Base-by-base conservation (phyloP, 441 rosid genomes). In the Adansonia grandidieri region DNA sequence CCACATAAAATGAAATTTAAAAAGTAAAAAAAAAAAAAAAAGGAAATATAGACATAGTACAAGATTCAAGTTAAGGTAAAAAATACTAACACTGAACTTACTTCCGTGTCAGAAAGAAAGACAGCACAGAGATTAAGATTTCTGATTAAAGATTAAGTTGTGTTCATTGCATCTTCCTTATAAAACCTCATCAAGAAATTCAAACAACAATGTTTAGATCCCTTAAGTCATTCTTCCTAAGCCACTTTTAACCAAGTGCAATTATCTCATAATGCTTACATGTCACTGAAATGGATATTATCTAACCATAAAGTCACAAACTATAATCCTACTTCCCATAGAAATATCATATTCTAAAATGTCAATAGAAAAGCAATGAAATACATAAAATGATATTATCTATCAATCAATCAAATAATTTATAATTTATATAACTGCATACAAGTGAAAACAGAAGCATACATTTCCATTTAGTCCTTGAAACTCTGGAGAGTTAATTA, bases 401-500 rank as follows among this genome's bases (percentile, higher is more conserved):
- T 19, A 44, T 42, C 17, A 3, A 37, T 37, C 40, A 44, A 3
- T 67, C 22, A n/a, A 44, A 42, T 44, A 44, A n/a, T 44, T 19
- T 67, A 45, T 45, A 44, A 67, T 17, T 44, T 67, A 1, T 17
- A 32, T 24, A 67, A 9, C 15, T 67, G 4, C 47, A 64, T 2
- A 37, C 19, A 15, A 24, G 66, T 61, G 17, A 60, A 20, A 10
- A 37, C 40, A 37, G 40, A 37, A 37, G 70, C 99, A 70, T 89
- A 94, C 99, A 78, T 96, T 93, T 86, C 97, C 97, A 85, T 85
- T 90, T 73, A 94, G 84, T 78, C 87, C 91, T 84, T 89, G 96
- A 81, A 96, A 92, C 78, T 92, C 97, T 0, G 92, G 90, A n/a
- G 98, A 96, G 88, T 96, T 94, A 42, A 96, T 91, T 76, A 94